Conservation (phyloP, 345 rosid species). For the Pistacia atlantica region DNA sequence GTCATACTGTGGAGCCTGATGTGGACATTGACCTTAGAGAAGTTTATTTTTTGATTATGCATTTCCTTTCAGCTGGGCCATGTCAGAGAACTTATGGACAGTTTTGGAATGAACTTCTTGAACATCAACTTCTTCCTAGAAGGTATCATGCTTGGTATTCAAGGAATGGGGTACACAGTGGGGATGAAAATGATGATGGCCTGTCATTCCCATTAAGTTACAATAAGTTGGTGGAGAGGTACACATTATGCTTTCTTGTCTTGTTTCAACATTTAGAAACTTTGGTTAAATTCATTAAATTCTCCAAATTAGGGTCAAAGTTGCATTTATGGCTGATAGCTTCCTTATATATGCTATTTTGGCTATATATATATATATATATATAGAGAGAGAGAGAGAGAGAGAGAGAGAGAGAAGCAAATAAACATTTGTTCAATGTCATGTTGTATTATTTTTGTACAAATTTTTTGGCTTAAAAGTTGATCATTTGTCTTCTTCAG, state of each 20-base stretch:
- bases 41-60: constrained; percentile 90
- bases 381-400: no score
- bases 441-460: constrained; percentile 2
- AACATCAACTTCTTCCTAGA: constrained; percentile 88
- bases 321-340: background rate
- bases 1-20: constrained; percentile 43
- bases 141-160: constrained; percentile 98
- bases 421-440: constrained; percentile 1
- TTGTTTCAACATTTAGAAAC: background rate
- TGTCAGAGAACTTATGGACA: constrained; percentile 77
- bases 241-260: constrained; percentile 22
- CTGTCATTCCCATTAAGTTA: constrained; percentile 75
- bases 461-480: constrained; percentile 19
- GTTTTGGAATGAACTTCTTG: constrained; percentile 84
- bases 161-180: constrained; percentile 62
- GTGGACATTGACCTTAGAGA: constrained; percentile 81
- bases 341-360: background rate
- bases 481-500: constrained; percentile 45
- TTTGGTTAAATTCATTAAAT: background rate
- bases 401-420: background rate
- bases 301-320: background rate
- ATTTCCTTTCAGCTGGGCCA: constrained; percentile 90
- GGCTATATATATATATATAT: background rate
- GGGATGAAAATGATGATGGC: constrained; percentile 81
- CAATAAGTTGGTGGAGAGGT: constrained; percentile 75